These are phyloP conservation scores for Nannochloris sp. DNA, from an alignment of 139 green algal genomes.

Conservation along the genomic window DNA sequence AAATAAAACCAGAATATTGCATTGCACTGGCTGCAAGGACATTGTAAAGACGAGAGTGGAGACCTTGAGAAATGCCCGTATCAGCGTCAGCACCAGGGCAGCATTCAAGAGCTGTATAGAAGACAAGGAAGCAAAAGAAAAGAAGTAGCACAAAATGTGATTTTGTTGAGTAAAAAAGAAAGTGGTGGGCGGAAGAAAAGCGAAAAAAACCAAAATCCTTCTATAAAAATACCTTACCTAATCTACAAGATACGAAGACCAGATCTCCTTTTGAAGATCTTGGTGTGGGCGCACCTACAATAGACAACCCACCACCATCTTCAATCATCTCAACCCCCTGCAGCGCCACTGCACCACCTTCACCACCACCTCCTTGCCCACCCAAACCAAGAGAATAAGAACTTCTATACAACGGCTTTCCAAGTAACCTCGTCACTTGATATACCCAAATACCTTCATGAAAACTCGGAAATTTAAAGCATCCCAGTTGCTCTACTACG, in stretches of 20 bases:
- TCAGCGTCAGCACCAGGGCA: neutral
- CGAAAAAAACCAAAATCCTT: neutral
- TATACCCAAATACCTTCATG: conserved; percentile 54
- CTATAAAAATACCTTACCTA: conserved; percentile 12
- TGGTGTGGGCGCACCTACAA: conserved; percentile 31
- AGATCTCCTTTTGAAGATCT: conserved; percentile 11
- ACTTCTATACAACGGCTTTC: conserved; percentile 40
- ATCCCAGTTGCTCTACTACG: conserved; percentile 62
- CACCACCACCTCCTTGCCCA: conserved; percentile 20
- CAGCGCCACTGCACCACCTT: conserved; percentile 6
- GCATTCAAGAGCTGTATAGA: neutral
- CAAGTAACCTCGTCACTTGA: conserved; percentile 45
- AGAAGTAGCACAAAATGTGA: neutral
- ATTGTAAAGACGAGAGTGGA: conserved; percentile 38
- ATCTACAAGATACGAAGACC: conserved; percentile 34
- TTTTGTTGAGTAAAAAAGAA: neutral
- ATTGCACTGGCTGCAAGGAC: conserved; percentile 52
- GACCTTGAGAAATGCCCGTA: neutral
- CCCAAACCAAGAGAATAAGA: too few species aligned
- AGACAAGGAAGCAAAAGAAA: neutral
- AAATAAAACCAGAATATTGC: conserved; percentile 71
- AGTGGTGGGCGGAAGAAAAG: neutral
- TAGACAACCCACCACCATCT: conserved; percentile 34
- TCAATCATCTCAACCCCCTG: conserved; percentile 7
- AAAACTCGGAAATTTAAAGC: conserved; percentile 44